A percentile compares a stretch with the other conserved stretches of the same genome.
Evolutionary conservation across 495 filamentous ascomycete species (phyloP).

Genomic region (Cetradonia linearis): DNA sequence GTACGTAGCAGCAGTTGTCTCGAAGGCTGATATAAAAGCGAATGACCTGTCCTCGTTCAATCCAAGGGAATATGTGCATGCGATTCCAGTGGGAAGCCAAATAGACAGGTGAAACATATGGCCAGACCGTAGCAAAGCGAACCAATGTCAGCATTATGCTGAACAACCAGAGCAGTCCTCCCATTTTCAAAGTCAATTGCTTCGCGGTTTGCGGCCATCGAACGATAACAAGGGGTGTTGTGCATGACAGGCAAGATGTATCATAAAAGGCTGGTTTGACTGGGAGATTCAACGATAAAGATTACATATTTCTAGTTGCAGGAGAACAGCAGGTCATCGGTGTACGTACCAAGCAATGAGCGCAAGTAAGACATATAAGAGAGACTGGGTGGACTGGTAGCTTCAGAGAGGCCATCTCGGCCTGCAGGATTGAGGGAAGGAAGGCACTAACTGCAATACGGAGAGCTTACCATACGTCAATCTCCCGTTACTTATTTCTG

Average conservation of each 20-base stretch:
- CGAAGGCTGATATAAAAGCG: not conserved
- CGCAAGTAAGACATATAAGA: not conserved
- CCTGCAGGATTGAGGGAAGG: not conserved
- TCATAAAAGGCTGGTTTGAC: not conserved
- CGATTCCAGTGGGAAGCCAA: not conserved
- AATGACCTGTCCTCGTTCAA: not conserved
- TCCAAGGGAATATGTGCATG: not conserved
- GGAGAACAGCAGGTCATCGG: not conserved
- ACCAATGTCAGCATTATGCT: not conserved
- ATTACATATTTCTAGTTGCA: not conserved
- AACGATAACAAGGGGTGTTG: not conserved
- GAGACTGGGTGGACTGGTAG: not conserved
- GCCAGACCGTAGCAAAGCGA: not conserved
- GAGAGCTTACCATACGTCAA: not conserved
- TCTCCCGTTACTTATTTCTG: not conserved
- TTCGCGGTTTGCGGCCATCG: not conserved
- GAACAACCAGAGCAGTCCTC: not conserved
- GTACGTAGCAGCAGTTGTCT: not conserved
- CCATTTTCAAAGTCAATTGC: not conserved
- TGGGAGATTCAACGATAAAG: not conserved
- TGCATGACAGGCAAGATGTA: not conserved
- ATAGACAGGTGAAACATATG: not conserved
- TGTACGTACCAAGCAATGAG: not conserved
- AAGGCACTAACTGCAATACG: not conserved
- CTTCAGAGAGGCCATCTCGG: not conserved